A percentile compares a stretch with the other conserved stretches of the same genome.
Evolutionary conservation across 176 grass and related monocot genomes (phyloP).

Genomic region (Coix lacrymajobi): DNA sequence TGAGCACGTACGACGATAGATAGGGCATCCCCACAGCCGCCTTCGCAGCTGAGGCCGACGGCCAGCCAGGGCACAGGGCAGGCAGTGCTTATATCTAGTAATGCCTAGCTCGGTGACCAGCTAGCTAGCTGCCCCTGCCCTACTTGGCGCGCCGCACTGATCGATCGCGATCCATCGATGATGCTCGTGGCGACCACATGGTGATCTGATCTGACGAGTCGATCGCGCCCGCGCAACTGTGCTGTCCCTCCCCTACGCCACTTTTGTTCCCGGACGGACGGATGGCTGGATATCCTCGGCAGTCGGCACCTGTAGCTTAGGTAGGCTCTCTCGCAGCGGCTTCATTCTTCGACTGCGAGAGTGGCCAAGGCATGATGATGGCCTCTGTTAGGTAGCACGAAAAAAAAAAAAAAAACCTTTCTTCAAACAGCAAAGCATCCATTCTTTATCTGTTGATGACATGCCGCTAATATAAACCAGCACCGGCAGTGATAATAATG

Average conservation of each 20-base stretch:
- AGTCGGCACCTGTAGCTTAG: neutral
- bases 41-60: neutral
- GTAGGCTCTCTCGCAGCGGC: slow-evolving; percentile 25
- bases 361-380: slow-evolving; percentile 36
- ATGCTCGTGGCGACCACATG: slow-evolving; percentile 43
- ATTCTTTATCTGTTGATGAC: neutral
- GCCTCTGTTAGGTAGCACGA: slow-evolving; percentile 34
- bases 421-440: slow-evolving; percentile 11
- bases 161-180: slow-evolving; percentile 4
- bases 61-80: neutral
- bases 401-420: neutral
- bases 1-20: neutral
- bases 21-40: slow-evolving; percentile 2
- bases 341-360: neutral
- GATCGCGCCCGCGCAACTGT: neutral
- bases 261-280: neutral
- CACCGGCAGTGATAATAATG: neutral
- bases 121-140: slow-evolving; percentile 14
- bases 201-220: slow-evolving; percentile 3
- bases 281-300: slow-evolving; percentile 34
- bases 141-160: neutral
- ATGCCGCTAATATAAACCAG: neutral
- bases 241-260: slow-evolving; percentile 31
- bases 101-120: neutral
- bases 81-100: slow-evolving; percentile 23